Evolutionary conservation across 2,329 filamentous ascomycete genomes (phyloP), one percentile per base, ranked within the genome.

Genomic region (Dissoconium aciculare): DNA sequence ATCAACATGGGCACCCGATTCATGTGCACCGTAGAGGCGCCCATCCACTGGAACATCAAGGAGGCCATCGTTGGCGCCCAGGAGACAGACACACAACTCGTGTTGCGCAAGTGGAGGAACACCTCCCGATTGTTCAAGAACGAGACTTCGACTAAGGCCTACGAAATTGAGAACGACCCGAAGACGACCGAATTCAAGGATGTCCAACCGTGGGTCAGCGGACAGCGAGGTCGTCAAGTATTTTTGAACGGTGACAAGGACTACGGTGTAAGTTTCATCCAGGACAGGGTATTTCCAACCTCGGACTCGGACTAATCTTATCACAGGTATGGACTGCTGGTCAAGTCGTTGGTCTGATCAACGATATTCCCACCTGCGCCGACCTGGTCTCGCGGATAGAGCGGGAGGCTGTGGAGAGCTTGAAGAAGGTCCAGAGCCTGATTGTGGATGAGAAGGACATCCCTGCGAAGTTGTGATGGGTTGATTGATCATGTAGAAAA

Each of bases 1-100:
- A 76, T 95, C 60, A 98, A 98, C 61, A 98, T 98, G 89, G 89
- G 89, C 35, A 98, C 89, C 6, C 68, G 89, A 25, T 98, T 95
- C 64, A 91, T 98, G 81, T 87, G 79, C 62, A 95, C 89, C 0
- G 66, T 87, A 26, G 89, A 95, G 59, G 76, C 85, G 11, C 89
- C 89, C 1, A 80, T 98, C 41, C 89, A 98, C 60, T 55, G 72
- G 28, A 92, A 92, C 44, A 83, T 98, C 63, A 98, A 98, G 68
- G 68, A 91, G 56, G 68, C 79, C 44, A 98, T 98, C 49, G 84
- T 94, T 30, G 68, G 73, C 33, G 80, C 85, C 1, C 68, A 83
- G 40, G 89, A 98, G 66, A 84, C 79, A 13, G 83, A 95, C 56
- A 98, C 89, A 0, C 74, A 84, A 43, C 67, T 98, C 31, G 72